Base-by-base conservation (phyloP, 352 stramenopile genomes). In the Globisporangium rhizosaccharum region DNA sequence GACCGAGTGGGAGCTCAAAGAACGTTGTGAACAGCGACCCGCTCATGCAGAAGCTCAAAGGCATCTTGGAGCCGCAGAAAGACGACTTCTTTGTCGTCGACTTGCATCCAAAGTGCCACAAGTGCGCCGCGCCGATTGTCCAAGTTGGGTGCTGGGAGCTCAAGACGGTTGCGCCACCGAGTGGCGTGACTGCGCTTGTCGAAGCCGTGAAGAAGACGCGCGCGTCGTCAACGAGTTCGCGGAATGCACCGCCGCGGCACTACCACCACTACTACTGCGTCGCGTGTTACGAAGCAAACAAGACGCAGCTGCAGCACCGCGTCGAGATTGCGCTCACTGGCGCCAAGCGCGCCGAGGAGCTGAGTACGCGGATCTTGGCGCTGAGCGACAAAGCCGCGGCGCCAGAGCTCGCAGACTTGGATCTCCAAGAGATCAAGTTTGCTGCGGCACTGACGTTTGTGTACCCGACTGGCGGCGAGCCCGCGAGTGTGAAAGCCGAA, bases 71-170 rank as follows among this genome's bases (percentile, higher is more conserved):
- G 54, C 96, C 96, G n/a, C 98, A 99, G 82, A 99, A 99, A 66
- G 96, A 99, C 26, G 97, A 97, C 63, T 99, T 99, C 57, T 97
- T 99, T 68, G 97, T 99, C 41, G 97, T 98, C 10, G 96, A 97
- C 65, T 73, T 99, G 48, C 82, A 97, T 54, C 87, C 70, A 42
- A 85, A 79, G 60, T 95, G 76, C 75, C 96, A 93, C 75, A 98
- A 90, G 72, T 97, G 87, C 60, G 74, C 50, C 28, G 85, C 61
- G 56, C 84, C 65, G 66, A 96, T 92, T 66, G 94, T 88, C 63
- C 94, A 84, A 41, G 81, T 79, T 63, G 82, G 62, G 70, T 98
- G 90, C 51, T 94, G 85, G 85, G 70, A 90, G 57, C 57, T 94
- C 18, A 90, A 88, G 64, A 94, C 85, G 0, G 14, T 90, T 6